These are phyloP conservation scores for Ogataea ganodermae DNA, from an alignment of 805 yeast species.

Conservation along the genomic window DNA sequence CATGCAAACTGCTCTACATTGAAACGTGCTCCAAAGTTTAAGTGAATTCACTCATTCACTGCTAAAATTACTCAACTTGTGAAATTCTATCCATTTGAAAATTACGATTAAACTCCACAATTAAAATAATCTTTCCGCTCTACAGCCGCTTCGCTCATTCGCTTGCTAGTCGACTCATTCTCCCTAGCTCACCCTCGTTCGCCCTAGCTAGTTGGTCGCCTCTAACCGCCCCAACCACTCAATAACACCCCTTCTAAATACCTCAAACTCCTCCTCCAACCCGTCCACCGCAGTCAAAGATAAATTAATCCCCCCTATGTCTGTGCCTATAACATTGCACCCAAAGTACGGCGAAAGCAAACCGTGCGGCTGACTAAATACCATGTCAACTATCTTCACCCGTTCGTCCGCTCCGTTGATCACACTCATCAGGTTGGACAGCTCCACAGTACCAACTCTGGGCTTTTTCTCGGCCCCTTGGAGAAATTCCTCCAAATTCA, in stretches of 20 bases:
- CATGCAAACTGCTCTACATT: too few species aligned
- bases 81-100: too few species aligned
- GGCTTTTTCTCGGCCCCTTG: constrained; percentile 1
- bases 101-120: too few species aligned
- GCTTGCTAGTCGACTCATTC: too few species aligned
- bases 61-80: too few species aligned
- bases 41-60: too few species aligned
- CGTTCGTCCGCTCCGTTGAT: background rate
- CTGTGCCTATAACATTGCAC: constrained; percentile 22
- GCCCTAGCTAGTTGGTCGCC: too few species aligned
- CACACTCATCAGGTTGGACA: constrained; percentile 26
- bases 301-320: constrained; percentile 21
- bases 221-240: too few species aligned
- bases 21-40: too few species aligned
- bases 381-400: constrained; percentile 16
- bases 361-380: constrained; percentile 24
- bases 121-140: too few species aligned
- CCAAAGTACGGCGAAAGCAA: constrained; percentile 14
- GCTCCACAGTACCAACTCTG: constrained; percentile 15
- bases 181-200: too few species aligned
- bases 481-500: constrained; percentile 9
- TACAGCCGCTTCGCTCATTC: too few species aligned
- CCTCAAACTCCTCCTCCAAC: constrained; percentile 10
- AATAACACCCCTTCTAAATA: background rate
- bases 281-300: constrained; percentile 8